These are phyloP conservation scores for Cercospora sp. DNA, from an alignment of 2,329 filamentous ascomycete species.

Conservation along the genomic window DNA sequence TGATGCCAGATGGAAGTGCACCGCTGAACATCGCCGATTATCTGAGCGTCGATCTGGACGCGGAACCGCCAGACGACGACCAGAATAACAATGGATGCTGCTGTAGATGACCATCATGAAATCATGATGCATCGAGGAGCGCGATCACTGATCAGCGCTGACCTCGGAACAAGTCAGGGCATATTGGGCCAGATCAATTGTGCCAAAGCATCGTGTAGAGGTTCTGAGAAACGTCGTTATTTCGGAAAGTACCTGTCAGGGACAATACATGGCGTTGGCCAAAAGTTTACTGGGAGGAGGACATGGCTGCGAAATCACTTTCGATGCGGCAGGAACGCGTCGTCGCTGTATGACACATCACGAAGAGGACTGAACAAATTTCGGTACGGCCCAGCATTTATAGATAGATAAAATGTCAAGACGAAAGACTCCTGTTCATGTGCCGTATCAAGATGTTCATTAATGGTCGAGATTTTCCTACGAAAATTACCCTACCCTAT, in stretches of 20 bases:
- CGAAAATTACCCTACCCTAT: neutral
- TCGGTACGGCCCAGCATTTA: neutral
- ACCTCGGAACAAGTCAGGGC: neutral
- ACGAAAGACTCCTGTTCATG: neutral
- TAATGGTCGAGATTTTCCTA: neutral
- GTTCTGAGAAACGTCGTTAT: neutral
- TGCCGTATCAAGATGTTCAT: neutral
- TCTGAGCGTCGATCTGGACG: slow-evolving; percentile 28
- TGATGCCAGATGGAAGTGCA: slow-evolving; percentile 18
- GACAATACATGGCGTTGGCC: neutral
- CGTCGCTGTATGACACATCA: neutral
- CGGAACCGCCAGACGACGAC: neutral
- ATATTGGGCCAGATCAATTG: neutral
- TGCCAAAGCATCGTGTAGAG: neutral
- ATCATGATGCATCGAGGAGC: neutral
- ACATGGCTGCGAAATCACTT: neutral
- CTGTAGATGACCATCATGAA: neutral
- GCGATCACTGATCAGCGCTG: neutral
- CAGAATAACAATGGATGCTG: neutral
- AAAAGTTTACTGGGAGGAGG: neutral
- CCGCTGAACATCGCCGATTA: slow-evolving; percentile 30
- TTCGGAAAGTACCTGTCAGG: neutral
- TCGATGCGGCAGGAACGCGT: neutral
- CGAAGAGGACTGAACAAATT: neutral
- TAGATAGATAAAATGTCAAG: neutral